Base-by-base conservation (phyloP, 306 rosid genomes). In the Dryas octopetala region DNA sequence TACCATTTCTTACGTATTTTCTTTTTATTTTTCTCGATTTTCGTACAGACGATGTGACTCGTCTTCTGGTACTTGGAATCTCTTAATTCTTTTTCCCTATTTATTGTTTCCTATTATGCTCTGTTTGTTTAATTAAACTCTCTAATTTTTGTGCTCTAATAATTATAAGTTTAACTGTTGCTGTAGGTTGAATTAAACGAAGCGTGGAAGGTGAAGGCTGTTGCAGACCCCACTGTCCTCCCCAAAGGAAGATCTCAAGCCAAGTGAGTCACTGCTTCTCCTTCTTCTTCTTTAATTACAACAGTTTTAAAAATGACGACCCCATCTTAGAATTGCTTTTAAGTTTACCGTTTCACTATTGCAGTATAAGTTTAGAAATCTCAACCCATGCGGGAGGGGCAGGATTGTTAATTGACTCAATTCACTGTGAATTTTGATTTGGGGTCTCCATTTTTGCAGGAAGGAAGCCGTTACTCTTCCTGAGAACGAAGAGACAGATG, bases 221-320 rank as follows among this genome's bases (percentile, higher is more conserved):
- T 9, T 11, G 76, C 86, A 7, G 96, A 88, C 81, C 87, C 91
- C 59, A 92, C 89, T 0, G 62, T 86, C 71, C 90, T 90, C 9
- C 96, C 90, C 13, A 90, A 89, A 81, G 88, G 96, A 81, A 92
- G 83, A 84, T 81, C 90, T 45, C 85, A 89, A 40, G 97, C 97
- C 85, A 95, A 81, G 99, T 91, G 32, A 74, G 90, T 70, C 70
- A 3, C 13, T 16, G 5, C 26, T 64, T 54, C 71, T 64, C 57
- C 55, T 12, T 54, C 65, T 74, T 43, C 32, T 4, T 50, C 45
- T 3, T 43, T 4, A 15, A 52, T 60, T 11, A 16, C 32, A 0
- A 9, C 9, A 7, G 2, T 40, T 32, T 41, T 58, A 11, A 57
- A 12, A 46, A 28, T 57, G 55, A 16, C 41, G 67, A 13, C 14